Percentiles rank a stretch among this genome's conserved stretches.
These are phyloP conservation scores for Malassezia dermatis DNA, from an alignment of 1,284 basidiomycete species.

Conservation along the genomic window DNA sequence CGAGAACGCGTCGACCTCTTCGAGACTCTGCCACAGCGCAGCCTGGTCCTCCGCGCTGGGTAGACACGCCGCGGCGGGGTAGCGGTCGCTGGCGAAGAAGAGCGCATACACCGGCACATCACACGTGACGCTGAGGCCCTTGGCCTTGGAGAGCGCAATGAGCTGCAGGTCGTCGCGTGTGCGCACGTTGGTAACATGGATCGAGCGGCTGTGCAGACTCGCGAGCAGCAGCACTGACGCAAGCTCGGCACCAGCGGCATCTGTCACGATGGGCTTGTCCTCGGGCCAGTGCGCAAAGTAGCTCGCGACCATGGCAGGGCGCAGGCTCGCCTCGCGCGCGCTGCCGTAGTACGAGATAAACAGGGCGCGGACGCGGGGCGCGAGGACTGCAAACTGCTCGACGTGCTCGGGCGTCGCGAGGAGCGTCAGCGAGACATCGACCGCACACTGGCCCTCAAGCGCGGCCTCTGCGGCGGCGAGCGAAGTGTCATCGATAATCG, in stretches of 20 bases:
- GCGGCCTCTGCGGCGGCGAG: slow-evolving; percentile 35
- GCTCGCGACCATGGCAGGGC: slow-evolving; percentile 57
- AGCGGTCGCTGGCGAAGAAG: slow-evolving; percentile 71
- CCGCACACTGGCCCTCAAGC: slow-evolving; percentile 34
- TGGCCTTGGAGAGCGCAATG: slow-evolving; percentile 88
- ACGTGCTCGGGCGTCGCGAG: slow-evolving; percentile 32
- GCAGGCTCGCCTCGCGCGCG: slow-evolving; percentile 24
- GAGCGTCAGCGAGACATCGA: slow-evolving; percentile 40
- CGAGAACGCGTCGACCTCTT: slow-evolving; percentile 80
- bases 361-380: slow-evolving; percentile 36
- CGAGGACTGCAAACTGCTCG: slow-evolving; percentile 25
- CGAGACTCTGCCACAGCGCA: slow-evolving; percentile 75
- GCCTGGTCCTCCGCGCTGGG: slow-evolving; percentile 70
- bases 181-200: slow-evolving; percentile 89
- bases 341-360: slow-evolving; percentile 36
- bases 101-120: slow-evolving; percentile 87
- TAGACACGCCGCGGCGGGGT: slow-evolving; percentile 55
- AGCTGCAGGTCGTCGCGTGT: slow-evolving; percentile 77
- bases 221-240: slow-evolving; percentile 87
- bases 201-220: slow-evolving; percentile 74
- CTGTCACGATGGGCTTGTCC: slow-evolving; percentile 85
- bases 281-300: slow-evolving; percentile 84
- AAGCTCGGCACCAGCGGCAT: slow-evolving; percentile 81
- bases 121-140: slow-evolving; percentile 86
- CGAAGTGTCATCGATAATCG: slow-evolving; percentile 24